Conservation (phyloP, 768 basidiomycete species). For the Daedaleopsis sinensis region DNA sequence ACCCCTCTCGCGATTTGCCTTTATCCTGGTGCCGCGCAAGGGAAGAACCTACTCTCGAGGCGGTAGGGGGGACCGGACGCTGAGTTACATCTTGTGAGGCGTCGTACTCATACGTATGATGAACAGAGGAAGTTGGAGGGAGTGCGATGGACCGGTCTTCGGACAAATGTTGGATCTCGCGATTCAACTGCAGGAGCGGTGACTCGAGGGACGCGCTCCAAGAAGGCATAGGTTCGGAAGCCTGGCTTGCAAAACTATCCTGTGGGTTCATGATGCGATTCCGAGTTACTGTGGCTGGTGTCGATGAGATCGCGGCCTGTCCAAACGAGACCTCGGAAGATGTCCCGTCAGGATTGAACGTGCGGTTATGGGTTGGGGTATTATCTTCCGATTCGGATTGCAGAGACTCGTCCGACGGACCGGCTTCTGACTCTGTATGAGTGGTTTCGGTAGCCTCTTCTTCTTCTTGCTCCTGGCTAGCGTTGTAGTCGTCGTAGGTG, state of each 20-base stretch:
- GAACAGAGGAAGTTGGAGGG: slow-evolving; percentile 25
- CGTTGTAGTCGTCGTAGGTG: slow-evolving; percentile 63
- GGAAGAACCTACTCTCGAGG: neutral
- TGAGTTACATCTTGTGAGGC: slow-evolving; percentile 30
- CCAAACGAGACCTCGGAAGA: slow-evolving; percentile 73
- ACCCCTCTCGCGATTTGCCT: slow-evolving; percentile 47
- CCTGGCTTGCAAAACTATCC: slow-evolving; percentile 41
- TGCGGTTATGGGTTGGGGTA: slow-evolving; percentile 15
- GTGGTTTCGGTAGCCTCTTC: slow-evolving; percentile 16
- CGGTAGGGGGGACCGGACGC: slow-evolving; percentile 16
- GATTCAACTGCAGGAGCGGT: slow-evolving; percentile 68
- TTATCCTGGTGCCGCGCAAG: slow-evolving; percentile 17
- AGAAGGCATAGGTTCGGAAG: slow-evolving; percentile 53
- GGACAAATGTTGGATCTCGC: slow-evolving; percentile 60
- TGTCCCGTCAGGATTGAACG: slow-evolving; percentile 47
- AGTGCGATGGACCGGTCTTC: slow-evolving; percentile 38
- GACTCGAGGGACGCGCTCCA: slow-evolving; percentile 80
- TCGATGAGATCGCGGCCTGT: slow-evolving; percentile 76
- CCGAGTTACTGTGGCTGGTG: slow-evolving; percentile 59
- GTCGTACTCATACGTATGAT: slow-evolving; percentile 25
- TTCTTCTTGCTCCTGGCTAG: slow-evolving; percentile 24
- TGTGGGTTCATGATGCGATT: slow-evolving; percentile 30
- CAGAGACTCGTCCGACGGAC: slow-evolving; percentile 24
- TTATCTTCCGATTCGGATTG: slow-evolving; percentile 31
- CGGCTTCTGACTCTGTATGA: slow-evolving; percentile 21